phyloP scores from a whole-genome alignment of 2,329 filamentous ascomycete genomes.

The Fusarium sp. region DNA sequence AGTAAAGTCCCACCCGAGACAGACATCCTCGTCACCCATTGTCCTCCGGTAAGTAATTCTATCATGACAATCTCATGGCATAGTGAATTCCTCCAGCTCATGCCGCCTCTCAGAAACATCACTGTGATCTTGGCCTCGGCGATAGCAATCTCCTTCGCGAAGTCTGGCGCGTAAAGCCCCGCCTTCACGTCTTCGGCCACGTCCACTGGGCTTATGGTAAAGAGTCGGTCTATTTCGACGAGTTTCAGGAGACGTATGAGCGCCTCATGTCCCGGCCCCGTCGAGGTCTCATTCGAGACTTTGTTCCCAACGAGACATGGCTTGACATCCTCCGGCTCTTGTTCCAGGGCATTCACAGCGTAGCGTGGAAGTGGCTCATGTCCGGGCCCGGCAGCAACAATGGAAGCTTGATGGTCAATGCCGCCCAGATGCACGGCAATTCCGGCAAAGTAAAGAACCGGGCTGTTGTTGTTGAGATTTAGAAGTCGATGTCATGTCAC shows the following conservation, averaged over 20 bases:
- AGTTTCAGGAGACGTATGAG: conserved; percentile 80
- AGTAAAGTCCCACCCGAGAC: conserved; percentile 79
- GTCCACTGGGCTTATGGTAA: conserved; percentile 83
- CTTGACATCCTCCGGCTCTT: conserved; percentile 62
- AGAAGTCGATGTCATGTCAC: not conserved
- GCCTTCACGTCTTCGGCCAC: conserved; percentile 88
- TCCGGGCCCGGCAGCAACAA: conserved; percentile 65
- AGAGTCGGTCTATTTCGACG: conserved; percentile 82
- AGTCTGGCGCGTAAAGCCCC: conserved; percentile 81
- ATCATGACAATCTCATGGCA: not conserved
- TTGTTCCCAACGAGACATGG: conserved; percentile 65
- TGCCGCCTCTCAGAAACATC: conserved; percentile 66
- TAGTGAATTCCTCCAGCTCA: conserved; percentile 16
- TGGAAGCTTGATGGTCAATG: conserved; percentile 70
- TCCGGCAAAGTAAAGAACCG: conserved; percentile 64
- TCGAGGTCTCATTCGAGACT: conserved; percentile 62
- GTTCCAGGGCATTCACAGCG: conserved; percentile 61
- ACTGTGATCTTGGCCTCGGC: conserved; percentile 79
- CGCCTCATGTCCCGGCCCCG: conserved; percentile 66
- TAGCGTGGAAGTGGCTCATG: conserved; percentile 73
- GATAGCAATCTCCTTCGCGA: conserved; percentile 81
- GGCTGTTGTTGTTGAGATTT: conserved; percentile 56
- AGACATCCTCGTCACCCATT: conserved; percentile 87
- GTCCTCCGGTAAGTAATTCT: conserved; percentile 71
- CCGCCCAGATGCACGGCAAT: conserved; percentile 69